Percentiles rank a stretch among this genome's conserved stretches.
Conservation (phyloP, 1,284 basidiomycete species). For the Sporisorium reilianum region DNA sequence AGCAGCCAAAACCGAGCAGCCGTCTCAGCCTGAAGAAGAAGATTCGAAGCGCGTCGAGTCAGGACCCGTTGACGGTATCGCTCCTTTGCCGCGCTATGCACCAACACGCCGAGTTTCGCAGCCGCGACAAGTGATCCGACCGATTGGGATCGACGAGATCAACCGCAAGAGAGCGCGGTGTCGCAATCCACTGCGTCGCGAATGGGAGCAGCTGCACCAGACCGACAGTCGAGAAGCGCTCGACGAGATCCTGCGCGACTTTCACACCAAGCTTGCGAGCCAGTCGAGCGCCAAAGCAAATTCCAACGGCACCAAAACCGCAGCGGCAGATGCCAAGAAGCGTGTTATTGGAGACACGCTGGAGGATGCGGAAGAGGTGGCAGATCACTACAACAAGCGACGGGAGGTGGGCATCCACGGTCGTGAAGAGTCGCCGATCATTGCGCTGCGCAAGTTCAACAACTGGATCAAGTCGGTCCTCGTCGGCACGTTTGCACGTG, state of each 20-base stretch:
- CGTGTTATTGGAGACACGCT: slow-evolving; percentile 29
- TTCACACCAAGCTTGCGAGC: slow-evolving; percentile 22
- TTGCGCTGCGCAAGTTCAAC: slow-evolving; percentile 96
- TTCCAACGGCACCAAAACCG: slow-evolving; percentile 1
- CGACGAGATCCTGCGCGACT: slow-evolving; percentile 44
- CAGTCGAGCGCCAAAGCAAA: background rate
- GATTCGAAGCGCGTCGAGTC: background rate
- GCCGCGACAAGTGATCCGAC: slow-evolving; percentile 44
- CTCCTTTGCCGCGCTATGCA: slow-evolving; percentile 42
- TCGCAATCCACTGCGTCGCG: slow-evolving; percentile 53
- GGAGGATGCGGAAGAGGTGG: slow-evolving; percentile 50
- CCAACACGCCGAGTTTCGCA: slow-evolving; percentile 48
- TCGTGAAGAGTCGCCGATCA: slow-evolving; percentile 91
- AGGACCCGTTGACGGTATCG: background rate
- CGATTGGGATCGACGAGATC: slow-evolving; percentile 53
- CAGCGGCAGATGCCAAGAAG: slow-evolving; percentile 20
- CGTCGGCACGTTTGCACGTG: slow-evolving; percentile 44
- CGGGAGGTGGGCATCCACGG: slow-evolving; percentile 88
- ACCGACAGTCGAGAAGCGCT: slow-evolving; percentile 44
- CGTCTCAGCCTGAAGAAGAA: background rate
- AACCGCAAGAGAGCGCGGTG: slow-evolving; percentile 44
- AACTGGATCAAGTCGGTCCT: slow-evolving; percentile 77
- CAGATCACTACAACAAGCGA: slow-evolving; percentile 79
- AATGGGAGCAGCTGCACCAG: slow-evolving; percentile 49
- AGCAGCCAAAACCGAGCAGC: background rate